Evolutionary conservation across 371 early-diverging fungal species (phyloP), one percentile per base, ranked within the genome.

Genomic region (Syncephalis plumigaleata): DNA sequence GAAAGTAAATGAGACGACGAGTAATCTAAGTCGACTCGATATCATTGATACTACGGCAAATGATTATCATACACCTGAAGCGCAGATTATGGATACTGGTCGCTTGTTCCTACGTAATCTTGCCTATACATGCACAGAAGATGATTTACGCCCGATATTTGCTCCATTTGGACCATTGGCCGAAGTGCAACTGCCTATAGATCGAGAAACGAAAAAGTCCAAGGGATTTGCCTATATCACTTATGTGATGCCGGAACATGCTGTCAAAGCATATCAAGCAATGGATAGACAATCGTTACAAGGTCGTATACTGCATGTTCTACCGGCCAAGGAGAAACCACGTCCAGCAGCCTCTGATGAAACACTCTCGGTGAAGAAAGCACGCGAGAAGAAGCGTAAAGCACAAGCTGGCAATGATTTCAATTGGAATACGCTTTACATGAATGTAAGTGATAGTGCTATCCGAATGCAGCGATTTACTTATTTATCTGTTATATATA

Each of bases 361-460:
- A 36, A 72, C 68, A 36, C 59, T 72, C 50, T 63, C 70, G 13
- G 74, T 85, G 46, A 91, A 92, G 64, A 70, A 77, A 50, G 73
- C 90, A 57, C 73, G 77, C 48, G 90, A 89, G 39, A 57, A 66
- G 51, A 77, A 88, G 61, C 69, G 70, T 51, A 89, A 82, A 64
- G 75, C 72, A 17, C 60, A 72, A 43, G 81, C 85, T 9, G 71
- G 69, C 36, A 82, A 75, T 55, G 88, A 86, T 48, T 89, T 84
- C 49, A 90, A 84, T 62, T 96, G 95, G 97, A 94, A 91, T 63
- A 76, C 78, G 21, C 63, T 96, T 49, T 96, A 87, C 55, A 91
- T 96, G 91, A 91, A 85, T 54, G n/a, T n/a, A n/a, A n/a, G n/a
- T n/a, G n/a, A n/a, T n/a, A n/a, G n/a, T n/a, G n/a, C n/a, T n/a